Base-by-base conservation (phyloP, 441 rosid genomes). In the Cnidoscolus chayamansa region DNA sequence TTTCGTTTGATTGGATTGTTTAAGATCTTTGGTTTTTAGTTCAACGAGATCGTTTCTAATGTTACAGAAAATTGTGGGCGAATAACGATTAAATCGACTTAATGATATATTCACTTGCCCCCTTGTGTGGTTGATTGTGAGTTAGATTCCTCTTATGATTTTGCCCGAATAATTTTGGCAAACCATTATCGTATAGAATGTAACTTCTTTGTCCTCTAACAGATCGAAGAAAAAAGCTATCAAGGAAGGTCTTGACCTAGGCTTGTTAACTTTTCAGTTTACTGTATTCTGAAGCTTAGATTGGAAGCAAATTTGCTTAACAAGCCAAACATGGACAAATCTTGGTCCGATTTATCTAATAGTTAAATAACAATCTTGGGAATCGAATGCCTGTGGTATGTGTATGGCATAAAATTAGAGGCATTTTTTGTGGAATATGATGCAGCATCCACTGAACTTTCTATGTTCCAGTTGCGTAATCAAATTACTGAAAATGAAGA, bases 1-100 rank as follows among this genome's bases (percentile, higher is more conserved):
- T 50, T 54, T 19, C 37, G 13, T 48, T 30, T 57, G 48, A 49
- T 13, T 60, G n/a, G 53, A 67, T 15, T 31, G 32, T 16, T n/a
- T 31, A 19, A 68, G 53, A 47, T 64, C 77, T 60, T 49, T 13
- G 43, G 12, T 19, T 9, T 57, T 59, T 56, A 31, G 20, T 63
- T 43, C 16, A 12, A 7, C 37, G 2, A 5, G 11, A 67, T 35
- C 13, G 62, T 32, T 17, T 32, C 13, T 7, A 30, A 56, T 19
- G 31, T 16, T 20, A 2, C 9, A n/a, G 55, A 30, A 55, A 68
- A 37, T 37, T 55, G 45, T 37, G 12, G 43, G n/a, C 13, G 40
- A 57, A 43, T 1, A 37, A 13, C 4, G 17, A 68, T 17, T 30
- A 4, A n/a, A 54, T 64, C 49, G n/a, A 12, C 30, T 11, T 67